Evolutionary conservation across 176 grass and related monocot species (phyloP).

Genomic region (Rhynchospora tenuis): DNA sequence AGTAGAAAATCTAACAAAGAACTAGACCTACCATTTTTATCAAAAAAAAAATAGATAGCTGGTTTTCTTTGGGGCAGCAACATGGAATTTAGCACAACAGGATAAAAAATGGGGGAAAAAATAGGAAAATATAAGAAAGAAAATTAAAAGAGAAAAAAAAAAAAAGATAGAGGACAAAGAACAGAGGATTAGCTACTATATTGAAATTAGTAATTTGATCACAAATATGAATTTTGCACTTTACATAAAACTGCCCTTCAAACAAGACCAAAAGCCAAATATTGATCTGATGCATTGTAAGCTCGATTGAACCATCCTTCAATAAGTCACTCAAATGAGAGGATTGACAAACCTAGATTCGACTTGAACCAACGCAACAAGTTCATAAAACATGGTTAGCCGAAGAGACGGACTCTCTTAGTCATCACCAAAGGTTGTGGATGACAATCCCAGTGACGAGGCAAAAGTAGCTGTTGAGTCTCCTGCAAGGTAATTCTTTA

Average conservation of each 20-base stretch:
- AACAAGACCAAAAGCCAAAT: neutral
- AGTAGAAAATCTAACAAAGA: neutral
- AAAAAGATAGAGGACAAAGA: neutral
- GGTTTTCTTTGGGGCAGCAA: neutral
- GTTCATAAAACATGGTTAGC: neutral
- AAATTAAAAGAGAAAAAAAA: neutral
- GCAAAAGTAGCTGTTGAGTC: constrained; percentile 72
- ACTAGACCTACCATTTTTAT: neutral
- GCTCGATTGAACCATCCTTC: neutral
- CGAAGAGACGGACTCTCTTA: no score
- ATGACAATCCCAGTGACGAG: constrained; percentile 64
- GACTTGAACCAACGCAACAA: neutral
- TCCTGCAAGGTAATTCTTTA: constrained; percentile 67
- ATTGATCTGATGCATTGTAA: neutral
- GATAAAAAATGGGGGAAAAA: neutral
- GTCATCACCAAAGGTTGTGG: constrained; percentile 46
- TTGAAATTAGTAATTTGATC: neutral
- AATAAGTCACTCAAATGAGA: neutral
- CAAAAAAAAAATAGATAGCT: neutral
- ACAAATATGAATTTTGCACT: neutral
- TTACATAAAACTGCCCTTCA: no score
- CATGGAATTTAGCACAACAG: neutral
- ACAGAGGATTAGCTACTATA: neutral
- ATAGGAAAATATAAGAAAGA: neutral
- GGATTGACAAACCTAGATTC: neutral